These are phyloP conservation scores for Aspergillus heteromorphus DNA, from an alignment of 495 filamentous ascomycete genomes.

Conservation along the genomic window DNA sequence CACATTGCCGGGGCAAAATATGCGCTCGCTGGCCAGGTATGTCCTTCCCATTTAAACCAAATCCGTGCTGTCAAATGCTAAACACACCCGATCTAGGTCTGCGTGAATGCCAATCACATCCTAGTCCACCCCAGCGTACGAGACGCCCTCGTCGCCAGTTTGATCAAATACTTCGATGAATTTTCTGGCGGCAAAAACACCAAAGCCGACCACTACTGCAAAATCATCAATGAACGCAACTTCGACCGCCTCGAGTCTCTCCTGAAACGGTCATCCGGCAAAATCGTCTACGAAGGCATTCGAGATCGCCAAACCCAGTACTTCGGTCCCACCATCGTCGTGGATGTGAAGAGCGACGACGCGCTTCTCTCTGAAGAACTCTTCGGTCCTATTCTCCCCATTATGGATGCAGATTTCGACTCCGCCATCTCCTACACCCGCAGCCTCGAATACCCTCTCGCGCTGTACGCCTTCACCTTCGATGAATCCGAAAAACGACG, in stretches of 20 bases:
- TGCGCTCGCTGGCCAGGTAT: slow-evolving; percentile 56
- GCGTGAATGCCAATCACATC: slow-evolving; percentile 64
- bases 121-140: slow-evolving; percentile 66
- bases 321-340: slow-evolving; percentile 74
- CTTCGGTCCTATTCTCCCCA: slow-evolving; percentile 78
- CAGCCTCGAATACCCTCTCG: slow-evolving; percentile 3
- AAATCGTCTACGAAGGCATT: slow-evolving; percentile 68
- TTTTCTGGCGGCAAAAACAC: slow-evolving; percentile 20
- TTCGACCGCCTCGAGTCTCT: slow-evolving; percentile 74
- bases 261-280: slow-evolving; percentile 63
- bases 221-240: slow-evolving; percentile 72
- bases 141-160: slow-evolving; percentile 51
- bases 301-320: slow-evolving; percentile 61
- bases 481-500: slow-evolving; percentile 5
- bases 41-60: background rate
- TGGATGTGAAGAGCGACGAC: slow-evolving; percentile 59
- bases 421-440: background rate
- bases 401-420: slow-evolving; percentile 37
- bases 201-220: slow-evolving; percentile 58
- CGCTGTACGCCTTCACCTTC: slow-evolving; percentile 6
- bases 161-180: background rate
- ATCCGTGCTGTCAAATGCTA: background rate
- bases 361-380: slow-evolving; percentile 70
- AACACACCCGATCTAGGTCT: slow-evolving; percentile 36
- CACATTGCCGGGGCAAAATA: slow-evolving; percentile 76